Conservation (phyloP, 345 rosid genomes). For the Ceriops decandra region DNA sequence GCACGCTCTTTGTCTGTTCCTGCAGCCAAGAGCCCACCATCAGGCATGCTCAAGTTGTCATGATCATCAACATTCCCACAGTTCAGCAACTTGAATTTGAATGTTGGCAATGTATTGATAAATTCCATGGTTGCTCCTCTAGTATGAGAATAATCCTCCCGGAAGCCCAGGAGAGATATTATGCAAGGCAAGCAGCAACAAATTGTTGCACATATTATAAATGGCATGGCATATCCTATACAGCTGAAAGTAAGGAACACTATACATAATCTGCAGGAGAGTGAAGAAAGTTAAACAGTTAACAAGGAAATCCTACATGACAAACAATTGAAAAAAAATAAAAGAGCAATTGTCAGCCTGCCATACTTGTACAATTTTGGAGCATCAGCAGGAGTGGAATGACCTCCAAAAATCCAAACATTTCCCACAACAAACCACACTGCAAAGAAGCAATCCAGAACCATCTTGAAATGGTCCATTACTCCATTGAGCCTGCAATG, state of each 20-base stretch:
- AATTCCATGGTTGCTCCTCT: slow-evolving; percentile 71
- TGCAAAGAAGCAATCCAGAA: slow-evolving; percentile 83
- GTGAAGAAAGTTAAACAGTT: slow-evolving; percentile 10
- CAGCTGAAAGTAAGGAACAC: slow-evolving; percentile 91
- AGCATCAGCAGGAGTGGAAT: slow-evolving; percentile 66
- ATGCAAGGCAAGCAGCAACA: slow-evolving; percentile 93
- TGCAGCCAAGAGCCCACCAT: slow-evolving; percentile 63
- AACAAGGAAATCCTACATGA: not conserved
- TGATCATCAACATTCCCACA: slow-evolving; percentile 33
- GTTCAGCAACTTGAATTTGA: slow-evolving; percentile 55
- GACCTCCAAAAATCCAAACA: slow-evolving; percentile 93
- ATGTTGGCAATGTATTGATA: slow-evolving; percentile 68
- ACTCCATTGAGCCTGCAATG: slow-evolving; percentile 58
- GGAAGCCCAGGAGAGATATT: slow-evolving; percentile 74
- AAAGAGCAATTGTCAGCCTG: not conserved
- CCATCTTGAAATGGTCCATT: slow-evolving; percentile 86
- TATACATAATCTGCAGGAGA: slow-evolving; percentile 72
- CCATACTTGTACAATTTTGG: slow-evolving; percentile 78
- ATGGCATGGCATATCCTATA: slow-evolving; percentile 92
- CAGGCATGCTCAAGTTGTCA: slow-evolving; percentile 41
- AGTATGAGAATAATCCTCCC: slow-evolving; percentile 66
- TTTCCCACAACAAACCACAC: slow-evolving; percentile 97
- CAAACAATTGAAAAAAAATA: not conserved
- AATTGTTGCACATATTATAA: slow-evolving; percentile 81
- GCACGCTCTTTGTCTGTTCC: slow-evolving; percentile 70